Base-by-base conservation (phyloP, 2,329 filamentous ascomycete species). In the Xylariaceae sp. region DNA sequence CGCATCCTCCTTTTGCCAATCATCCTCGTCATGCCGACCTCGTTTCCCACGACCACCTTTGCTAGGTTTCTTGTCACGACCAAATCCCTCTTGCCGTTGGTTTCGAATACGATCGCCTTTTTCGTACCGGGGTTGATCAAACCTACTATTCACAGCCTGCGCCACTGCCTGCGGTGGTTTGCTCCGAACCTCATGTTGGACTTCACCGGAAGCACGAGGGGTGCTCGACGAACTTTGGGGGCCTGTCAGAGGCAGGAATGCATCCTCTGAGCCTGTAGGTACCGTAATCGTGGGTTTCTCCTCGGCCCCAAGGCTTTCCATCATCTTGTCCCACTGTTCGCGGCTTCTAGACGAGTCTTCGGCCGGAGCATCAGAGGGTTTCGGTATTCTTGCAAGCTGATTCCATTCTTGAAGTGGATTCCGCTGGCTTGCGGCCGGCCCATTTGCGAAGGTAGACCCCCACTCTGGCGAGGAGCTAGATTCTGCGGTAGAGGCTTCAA, bases 1-100 rank as follows among this genome's bases (percentile, higher is more conserved):
- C 31, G 53, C 48, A 45, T 63, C 52, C 31, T 57, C 57, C 11
- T 16, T 16, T 60, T 68, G 4, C 63, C 64, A 16, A 67, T 66
- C 67, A 5, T 68, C 66, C 10, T 55, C 48, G 2, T 45, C 19
- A 36, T 56, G 54, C 16, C 45, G 39, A n/a, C 54, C 53, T 6
- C 58, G 55, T 33, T 55, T 61, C 16, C 42, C 54, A 10, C 39
- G 45, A 14, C 53, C 48, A 16, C 22, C 48, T 53, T 49, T 56
- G 7, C 22, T 42, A 13, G 16, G 39, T 43, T 9, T 48, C 40
- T 16, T 45, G 17, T 53, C 56, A n/a, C 22, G 22, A 31, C 51
- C 55, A 41, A 19, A 51, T 12, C 14, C 16, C 43, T 51, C 47
- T 13, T 19, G 9, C 22, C 51, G 42, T 11, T 16, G 54, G 2